Evolutionary conservation across 2,329 filamentous ascomycete species (phyloP), one percentile per base, ranked within the genome.

Genomic region (Colletotrichum graminicola): DNA sequence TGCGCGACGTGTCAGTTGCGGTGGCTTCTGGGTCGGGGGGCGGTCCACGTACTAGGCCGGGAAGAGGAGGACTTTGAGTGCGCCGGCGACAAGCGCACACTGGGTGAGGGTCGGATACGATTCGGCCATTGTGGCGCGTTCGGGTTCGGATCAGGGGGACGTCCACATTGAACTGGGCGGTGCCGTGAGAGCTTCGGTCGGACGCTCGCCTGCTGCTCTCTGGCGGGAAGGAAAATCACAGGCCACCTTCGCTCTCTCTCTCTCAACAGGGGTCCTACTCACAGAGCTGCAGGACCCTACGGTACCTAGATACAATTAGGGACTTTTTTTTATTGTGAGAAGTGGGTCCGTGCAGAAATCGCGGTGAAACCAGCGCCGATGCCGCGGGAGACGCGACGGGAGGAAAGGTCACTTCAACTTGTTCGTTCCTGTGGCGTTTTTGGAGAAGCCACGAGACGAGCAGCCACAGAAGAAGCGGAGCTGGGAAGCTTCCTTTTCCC

Each of bases 11-110:
- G 75, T 75, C 29, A 75, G 74, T 60, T 71, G 52, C 23, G n/a
- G 54, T 34, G 32, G 52, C n/a, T 21, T 21, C 29, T 16, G n/a
- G 39, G 16, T 39, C 16, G 29, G 65, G 49, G 68, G 36, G 67
- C 49, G 47, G 63, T 43, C 45, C 52, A 89, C 93, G 80, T 87
- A 97, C 95, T 98, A 98, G 76, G 95, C 93, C 39, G 95, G 95
- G 82, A 97, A 96, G 67, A 98, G 87, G 71, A 98, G 90, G 73
- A 98, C 86, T 84, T 98, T 98, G 81, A 98, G 90, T 43, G 94
- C 94, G 32, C 93, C 92, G 67, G 95, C 92, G 75, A 97, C 91
- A 75, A 97, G 84, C 75, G 94, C 94, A 86, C 92, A 95, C 85
- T 98, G 95, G 80, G 90, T 85, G 81, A 98, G 87, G n/a, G 95